Base-by-base conservation (phyloP, 768 basidiomycete genomes). In the Gymnopilus junonius region DNA sequence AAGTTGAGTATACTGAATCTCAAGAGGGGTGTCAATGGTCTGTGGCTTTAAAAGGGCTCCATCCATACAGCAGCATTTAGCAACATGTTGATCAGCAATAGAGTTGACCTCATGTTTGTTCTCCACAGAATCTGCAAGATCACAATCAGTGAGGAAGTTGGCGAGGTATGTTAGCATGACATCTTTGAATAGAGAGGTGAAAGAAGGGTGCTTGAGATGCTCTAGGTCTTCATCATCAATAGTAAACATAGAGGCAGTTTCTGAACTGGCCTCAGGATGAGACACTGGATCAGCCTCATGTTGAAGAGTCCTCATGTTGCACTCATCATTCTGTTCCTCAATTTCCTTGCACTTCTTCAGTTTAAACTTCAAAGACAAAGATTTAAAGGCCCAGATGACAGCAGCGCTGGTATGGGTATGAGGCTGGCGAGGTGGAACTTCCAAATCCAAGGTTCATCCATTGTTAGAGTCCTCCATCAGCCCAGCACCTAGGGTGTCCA, bases 181-280 rank as follows among this genome's bases (percentile, higher is more conserved):
- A 1, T 62, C 54, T 15, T 46, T 46, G 14, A 62, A 17, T 0
- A 45, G 11, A 4, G 34, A 14, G 8, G 43, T 25, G 14, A 56
- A 62, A 4, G 55, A 46, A 11, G 61, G 34, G 32, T 10, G 29
- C 25, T 50, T 62, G 17, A 62, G 21, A n/a, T 25, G 4, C 34
- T 56, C 15, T 10, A 46, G 2, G 12, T 61, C 45, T 3, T 57
- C 57, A 3, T 42, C 3, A 1, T 55, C 17, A 8, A 68, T 31
- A 2, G 67, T 63, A 40, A 68, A 60, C 4, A 68, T 37, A 1
- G 64, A 68, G 8, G 64, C 62, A 1, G 61, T 50, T 11, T 68
- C 64, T 0, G 67, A 68, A 1, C 61, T 59, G 3, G 58, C 35
- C 3, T 53, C 10, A 4, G 61, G 51, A 11, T 57, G 23, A 1